Conservation (phyloP, 139 green algal genomes). For the Tetradesmus obliquus region DNA sequence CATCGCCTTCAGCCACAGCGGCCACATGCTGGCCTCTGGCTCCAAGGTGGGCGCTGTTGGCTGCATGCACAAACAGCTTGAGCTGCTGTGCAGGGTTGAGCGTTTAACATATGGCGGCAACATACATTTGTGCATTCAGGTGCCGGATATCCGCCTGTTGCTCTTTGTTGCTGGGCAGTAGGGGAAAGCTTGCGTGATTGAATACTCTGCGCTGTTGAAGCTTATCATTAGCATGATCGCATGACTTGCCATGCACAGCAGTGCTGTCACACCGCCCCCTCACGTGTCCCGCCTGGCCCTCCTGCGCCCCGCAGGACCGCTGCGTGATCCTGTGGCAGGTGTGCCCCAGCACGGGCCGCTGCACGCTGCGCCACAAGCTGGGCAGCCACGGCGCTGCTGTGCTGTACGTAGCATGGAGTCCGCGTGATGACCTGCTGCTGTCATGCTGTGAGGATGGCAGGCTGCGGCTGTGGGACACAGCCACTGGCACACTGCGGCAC, state of each 20-base stretch:
- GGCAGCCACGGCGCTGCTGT: slow-evolving; percentile 24
- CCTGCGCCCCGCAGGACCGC: not conserved
- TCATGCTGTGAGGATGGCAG: slow-evolving; percentile 68
- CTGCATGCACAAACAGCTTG: not conserved
- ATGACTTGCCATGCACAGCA: too few species aligned
- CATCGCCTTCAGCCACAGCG: slow-evolving; percentile 87
- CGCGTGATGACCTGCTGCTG: slow-evolving; percentile 66
- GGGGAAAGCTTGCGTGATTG: too few species aligned
- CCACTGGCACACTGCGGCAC: slow-evolving; percentile 56
- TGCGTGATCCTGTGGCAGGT: slow-evolving; percentile 28
- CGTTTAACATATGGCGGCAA: too few species aligned
- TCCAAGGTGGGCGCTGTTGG: slow-evolving; percentile 67
- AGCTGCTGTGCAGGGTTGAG: not conserved
- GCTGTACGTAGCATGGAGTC: slow-evolving; percentile 57
- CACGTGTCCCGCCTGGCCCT: not conserved
- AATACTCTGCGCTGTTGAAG: too few species aligned
- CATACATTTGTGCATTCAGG: too few species aligned
- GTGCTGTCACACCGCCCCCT: not conserved
- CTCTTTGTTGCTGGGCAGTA: too few species aligned
- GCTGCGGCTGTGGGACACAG: slow-evolving; percentile 73
- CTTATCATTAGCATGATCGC: too few species aligned
- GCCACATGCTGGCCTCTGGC: slow-evolving; percentile 79
- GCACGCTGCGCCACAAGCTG: slow-evolving; percentile 26
- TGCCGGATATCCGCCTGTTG: too few species aligned
- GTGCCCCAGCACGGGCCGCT: not conserved